A percentile compares a stretch with the other conserved stretches of the same genome.
Conservation (phyloP, 2,329 filamentous ascomycete genomes). For the Epichloe bromicola region DNA sequence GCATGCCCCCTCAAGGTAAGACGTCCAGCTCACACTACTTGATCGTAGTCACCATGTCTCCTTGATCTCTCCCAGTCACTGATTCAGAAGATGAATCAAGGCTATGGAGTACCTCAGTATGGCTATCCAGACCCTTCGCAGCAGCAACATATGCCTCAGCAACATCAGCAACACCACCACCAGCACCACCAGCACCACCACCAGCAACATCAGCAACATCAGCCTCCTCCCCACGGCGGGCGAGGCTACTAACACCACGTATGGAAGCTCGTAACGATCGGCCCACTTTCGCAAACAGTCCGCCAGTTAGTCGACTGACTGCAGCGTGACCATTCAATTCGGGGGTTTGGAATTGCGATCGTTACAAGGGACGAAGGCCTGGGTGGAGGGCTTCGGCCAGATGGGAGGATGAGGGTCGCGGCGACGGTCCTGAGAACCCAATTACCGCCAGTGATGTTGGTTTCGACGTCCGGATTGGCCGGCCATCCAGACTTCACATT, state of each 20-base stretch:
- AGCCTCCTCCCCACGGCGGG: constrained; percentile 11
- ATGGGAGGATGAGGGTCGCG: background rate
- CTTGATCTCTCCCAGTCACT: background rate
- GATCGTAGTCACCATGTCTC: background rate
- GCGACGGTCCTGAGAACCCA: background rate
- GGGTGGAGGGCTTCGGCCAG: background rate
- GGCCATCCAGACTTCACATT: constrained; percentile 2
- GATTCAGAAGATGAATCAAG: constrained; percentile 13
- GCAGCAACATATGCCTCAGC: constrained; percentile 9
- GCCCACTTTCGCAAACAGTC: background rate
- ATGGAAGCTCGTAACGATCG: background rate
- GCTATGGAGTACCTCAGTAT: constrained; percentile 27
- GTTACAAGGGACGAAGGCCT: background rate
- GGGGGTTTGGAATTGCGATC: background rate
- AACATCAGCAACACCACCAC: background rate
- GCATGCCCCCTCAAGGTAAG: constrained; percentile 28
- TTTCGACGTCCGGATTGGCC: constrained; percentile 1
- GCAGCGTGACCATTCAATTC: background rate
- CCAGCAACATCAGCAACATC: background rate
- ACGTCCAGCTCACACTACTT: background rate
- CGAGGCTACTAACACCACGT: constrained; percentile 9
- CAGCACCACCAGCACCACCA: background rate
- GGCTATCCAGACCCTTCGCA: constrained; percentile 24
- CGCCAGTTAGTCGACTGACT: background rate
- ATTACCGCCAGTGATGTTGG: background rate